These are phyloP conservation scores for Linum trigynum DNA, from an alignment of 345 rosid genomes.

Conservation along the genomic window DNA sequence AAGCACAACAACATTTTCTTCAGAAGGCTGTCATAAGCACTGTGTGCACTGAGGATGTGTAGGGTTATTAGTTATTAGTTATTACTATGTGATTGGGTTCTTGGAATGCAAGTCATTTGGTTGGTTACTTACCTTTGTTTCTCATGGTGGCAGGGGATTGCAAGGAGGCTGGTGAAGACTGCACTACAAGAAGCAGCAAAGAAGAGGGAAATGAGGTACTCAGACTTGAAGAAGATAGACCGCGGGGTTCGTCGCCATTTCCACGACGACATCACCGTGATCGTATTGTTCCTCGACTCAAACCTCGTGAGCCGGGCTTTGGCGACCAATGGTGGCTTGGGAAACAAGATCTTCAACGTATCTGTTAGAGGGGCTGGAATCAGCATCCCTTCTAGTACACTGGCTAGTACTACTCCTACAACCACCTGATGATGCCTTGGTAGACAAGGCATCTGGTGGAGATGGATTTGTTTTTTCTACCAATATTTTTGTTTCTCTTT, in stretches of 20 bases:
- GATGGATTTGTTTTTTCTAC: conserved; percentile 11
- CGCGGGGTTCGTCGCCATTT: conserved; percentile 69
- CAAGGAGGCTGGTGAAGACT: conserved; percentile 53
- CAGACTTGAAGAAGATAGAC: conserved; percentile 53
- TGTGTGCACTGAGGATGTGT: too few species aligned
- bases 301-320: not conserved
- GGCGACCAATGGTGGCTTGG: not conserved
- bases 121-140: not conserved
- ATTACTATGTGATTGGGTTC: not conserved
- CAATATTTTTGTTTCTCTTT: conserved; percentile 13
- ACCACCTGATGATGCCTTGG: conserved; percentile 24
- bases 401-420: conserved; percentile 42
- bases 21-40: too few species aligned
- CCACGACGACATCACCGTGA: conserved; percentile 59
- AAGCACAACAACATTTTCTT: too few species aligned
- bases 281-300: conserved; percentile 40
- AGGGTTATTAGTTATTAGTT: too few species aligned
- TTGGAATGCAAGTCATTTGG: not conserved
- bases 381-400: conserved; percentile 39
- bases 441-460: conserved; percentile 14
- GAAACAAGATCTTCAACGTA: conserved; percentile 24
- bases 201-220: conserved; percentile 78
- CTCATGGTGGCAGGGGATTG: conserved; percentile 48
- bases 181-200: conserved; percentile 68
- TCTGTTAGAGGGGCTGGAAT: conserved; percentile 72